Evolutionary conservation across 306 rosid species (phyloP).

Genomic region (Potentilla sterilis): DNA sequence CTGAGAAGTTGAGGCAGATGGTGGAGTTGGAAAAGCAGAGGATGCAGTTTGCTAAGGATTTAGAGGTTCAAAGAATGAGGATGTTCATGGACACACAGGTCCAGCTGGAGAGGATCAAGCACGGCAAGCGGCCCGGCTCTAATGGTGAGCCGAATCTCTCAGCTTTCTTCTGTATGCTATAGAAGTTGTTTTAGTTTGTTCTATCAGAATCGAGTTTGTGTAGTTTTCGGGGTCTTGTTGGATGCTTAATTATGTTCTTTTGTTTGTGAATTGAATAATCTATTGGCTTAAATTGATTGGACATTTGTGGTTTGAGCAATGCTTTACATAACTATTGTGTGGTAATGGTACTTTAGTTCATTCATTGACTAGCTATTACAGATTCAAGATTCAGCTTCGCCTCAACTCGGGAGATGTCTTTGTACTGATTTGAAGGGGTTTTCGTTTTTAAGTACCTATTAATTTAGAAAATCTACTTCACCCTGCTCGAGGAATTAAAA

Average conservation of each 20-base stretch:
- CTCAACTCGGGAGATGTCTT: neutral
- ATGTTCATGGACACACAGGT: constrained; percentile 92
- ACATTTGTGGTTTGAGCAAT: neutral
- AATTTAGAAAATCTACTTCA: neutral
- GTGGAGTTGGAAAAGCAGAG: constrained; percentile 93
- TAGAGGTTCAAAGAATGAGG: constrained; percentile 84
- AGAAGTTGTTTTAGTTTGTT: neutral
- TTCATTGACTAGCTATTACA: neutral
- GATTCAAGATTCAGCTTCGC: neutral
- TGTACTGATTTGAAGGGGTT: neutral
- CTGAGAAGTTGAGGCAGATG: constrained; percentile 84
- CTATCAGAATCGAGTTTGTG: neutral
- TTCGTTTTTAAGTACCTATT: neutral
- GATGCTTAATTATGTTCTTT: neutral
- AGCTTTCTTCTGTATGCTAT: neutral
- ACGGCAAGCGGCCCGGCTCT: constrained; percentile 69
- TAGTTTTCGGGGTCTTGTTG: constrained; percentile 6
- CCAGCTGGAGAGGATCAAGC: constrained; percentile 88
- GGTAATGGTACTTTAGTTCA: neutral
- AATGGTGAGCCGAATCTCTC: constrained; percentile 50
- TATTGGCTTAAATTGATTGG: neutral
- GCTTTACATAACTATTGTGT: neutral
- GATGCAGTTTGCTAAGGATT: constrained; percentile 84
- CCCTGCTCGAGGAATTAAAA: neutral
- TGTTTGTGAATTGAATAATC: neutral